Evolutionary conservation across 495 filamentous ascomycete genomes (phyloP).

Genomic region (Achaetomiella virescens): DNA sequence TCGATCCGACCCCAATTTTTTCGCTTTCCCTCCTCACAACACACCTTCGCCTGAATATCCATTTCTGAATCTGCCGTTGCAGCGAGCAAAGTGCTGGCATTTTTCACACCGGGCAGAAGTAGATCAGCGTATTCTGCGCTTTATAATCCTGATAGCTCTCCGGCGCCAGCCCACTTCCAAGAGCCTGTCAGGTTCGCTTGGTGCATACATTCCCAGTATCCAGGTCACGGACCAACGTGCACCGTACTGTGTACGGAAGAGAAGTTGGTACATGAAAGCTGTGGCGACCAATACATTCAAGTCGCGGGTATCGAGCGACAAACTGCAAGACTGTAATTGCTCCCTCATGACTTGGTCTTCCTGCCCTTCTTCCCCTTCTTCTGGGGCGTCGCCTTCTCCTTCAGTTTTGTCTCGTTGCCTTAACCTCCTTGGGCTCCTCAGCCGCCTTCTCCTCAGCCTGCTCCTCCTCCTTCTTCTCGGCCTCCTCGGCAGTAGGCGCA

Average conservation of each 20-base stretch:
- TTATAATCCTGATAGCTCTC: constrained; percentile 34
- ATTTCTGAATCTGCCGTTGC: constrained; percentile 14
- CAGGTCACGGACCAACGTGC: not conserved
- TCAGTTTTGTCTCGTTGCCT: constrained; percentile 19
- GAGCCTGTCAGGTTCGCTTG: constrained; percentile 35
- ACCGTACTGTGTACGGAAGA: not conserved
- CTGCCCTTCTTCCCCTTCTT: constrained; percentile 29
- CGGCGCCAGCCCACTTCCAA: constrained; percentile 11
- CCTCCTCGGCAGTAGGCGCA: constrained; percentile 9
- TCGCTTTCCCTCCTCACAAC: constrained; percentile 25
- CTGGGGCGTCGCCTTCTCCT: constrained; percentile 9
- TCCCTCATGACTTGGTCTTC: constrained; percentile 31
- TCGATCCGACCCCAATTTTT: constrained; percentile 11
- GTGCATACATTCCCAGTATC: constrained; percentile 26
- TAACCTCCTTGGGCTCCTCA: constrained; percentile 3
- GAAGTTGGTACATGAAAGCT: too few species aligned
- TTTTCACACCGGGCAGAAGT: constrained; percentile 29
- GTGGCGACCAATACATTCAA: not conserved
- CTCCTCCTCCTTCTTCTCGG: constrained; percentile 15
- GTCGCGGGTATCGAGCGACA: constrained; percentile 9
- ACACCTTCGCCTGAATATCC: constrained; percentile 6
- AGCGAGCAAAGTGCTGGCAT: constrained; percentile 14
- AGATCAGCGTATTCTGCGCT: constrained; percentile 25
- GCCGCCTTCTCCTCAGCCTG: constrained; percentile 12
- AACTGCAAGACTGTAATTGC: constrained; percentile 8